Conservation (phyloP, 2,329 filamentous ascomycete genomes). For the Trichophaea hybrida region DNA sequence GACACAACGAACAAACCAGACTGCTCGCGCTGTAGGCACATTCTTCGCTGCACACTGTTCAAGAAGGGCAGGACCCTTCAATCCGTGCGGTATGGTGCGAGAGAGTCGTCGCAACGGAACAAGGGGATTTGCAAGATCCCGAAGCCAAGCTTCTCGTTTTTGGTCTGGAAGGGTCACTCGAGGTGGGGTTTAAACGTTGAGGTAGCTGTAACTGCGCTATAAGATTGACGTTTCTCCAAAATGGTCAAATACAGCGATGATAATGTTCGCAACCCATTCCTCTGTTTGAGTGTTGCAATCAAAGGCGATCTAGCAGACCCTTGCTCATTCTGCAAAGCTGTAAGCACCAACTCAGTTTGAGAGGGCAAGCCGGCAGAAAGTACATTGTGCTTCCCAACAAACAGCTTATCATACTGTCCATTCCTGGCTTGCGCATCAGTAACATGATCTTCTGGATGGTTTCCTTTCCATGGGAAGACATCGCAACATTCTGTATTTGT, state of each 20-base stretch:
- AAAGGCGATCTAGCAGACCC: conserved; percentile 21
- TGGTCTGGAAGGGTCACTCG: conserved; percentile 92
- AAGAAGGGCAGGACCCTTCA: conserved; percentile 70
- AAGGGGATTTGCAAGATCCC: conserved; percentile 72
- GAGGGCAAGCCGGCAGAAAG: conserved; percentile 10
- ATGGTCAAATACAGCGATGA: conserved; percentile 71
- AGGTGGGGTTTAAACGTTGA: conserved; percentile 94
- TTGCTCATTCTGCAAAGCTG: conserved; percentile 23
- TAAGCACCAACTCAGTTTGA: conserved; percentile 11
- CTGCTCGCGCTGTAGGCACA: conserved; percentile 71
- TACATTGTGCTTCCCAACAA: conserved; percentile 44
- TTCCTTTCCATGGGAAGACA: conserved; percentile 79
- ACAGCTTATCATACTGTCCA: conserved; percentile 68
- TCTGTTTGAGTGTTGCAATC: conserved; percentile 62
- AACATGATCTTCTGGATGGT: conserved; percentile 77
- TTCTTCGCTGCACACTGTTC: conserved; percentile 87
- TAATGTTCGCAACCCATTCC: conserved; percentile 61
- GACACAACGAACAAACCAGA: conserved; percentile 94
- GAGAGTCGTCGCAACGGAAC: conserved; percentile 74
- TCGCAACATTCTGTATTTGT: conserved; percentile 46
- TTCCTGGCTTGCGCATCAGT: conserved; percentile 66
- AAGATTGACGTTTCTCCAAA: conserved; percentile 62
- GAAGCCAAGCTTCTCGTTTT: conserved; percentile 84
- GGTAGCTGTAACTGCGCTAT: conserved; percentile 58
- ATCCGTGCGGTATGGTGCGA: conserved; percentile 86